Evolutionary conservation across 2,329 filamentous ascomycete genomes (phyloP).

Genomic region (Pseudocercospora vitis): DNA sequence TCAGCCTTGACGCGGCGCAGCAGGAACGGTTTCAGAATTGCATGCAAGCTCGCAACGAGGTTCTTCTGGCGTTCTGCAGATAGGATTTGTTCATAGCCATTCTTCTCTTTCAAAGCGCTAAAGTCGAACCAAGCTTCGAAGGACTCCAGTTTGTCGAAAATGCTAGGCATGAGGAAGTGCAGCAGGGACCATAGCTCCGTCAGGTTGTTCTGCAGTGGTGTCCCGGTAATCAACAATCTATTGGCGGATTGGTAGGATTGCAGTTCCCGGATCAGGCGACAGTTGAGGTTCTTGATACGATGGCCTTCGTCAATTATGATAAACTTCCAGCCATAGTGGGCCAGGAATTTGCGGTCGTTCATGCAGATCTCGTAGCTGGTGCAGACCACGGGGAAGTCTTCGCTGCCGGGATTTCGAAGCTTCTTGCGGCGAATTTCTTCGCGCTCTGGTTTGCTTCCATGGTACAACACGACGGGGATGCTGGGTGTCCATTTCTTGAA

Average conservation of each 20-base stretch:
- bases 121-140: slow-evolving; percentile 99
- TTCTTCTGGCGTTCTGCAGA: slow-evolving; percentile 75
- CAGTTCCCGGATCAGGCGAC: slow-evolving; percentile 83
- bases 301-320: slow-evolving; percentile 99
- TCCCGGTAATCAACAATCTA: slow-evolving; percentile 88
- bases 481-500: slow-evolving; percentile 86
- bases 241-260: slow-evolving; percentile 88
- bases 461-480: slow-evolving; percentile 87
- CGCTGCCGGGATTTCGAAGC: slow-evolving; percentile 67
- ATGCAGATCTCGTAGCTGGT: slow-evolving; percentile 97
- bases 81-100: slow-evolving; percentile 74
- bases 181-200: slow-evolving; percentile 92
- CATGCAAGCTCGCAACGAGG: slow-evolving; percentile 82
- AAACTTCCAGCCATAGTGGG: slow-evolving; percentile 90
- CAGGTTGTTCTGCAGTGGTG: slow-evolving; percentile 91
- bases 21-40: slow-evolving; percentile 87
- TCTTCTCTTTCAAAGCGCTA: slow-evolving; percentile 81
- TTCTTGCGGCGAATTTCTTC: slow-evolving; percentile 70
- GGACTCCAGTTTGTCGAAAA: slow-evolving; percentile 88
- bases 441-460: slow-evolving; percentile 78
- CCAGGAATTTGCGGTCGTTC: slow-evolving; percentile 77
- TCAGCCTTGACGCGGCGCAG: slow-evolving; percentile 88
- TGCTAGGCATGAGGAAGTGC: slow-evolving; percentile 87
- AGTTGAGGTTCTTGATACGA: slow-evolving; percentile 94
- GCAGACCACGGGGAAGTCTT: slow-evolving; percentile 84